Percentiles rank a stretch among this genome's conserved stretches.
phyloP scores from a whole-genome alignment of 176 grass and related monocot genomes.

The Tuctoria greenei region DNA sequence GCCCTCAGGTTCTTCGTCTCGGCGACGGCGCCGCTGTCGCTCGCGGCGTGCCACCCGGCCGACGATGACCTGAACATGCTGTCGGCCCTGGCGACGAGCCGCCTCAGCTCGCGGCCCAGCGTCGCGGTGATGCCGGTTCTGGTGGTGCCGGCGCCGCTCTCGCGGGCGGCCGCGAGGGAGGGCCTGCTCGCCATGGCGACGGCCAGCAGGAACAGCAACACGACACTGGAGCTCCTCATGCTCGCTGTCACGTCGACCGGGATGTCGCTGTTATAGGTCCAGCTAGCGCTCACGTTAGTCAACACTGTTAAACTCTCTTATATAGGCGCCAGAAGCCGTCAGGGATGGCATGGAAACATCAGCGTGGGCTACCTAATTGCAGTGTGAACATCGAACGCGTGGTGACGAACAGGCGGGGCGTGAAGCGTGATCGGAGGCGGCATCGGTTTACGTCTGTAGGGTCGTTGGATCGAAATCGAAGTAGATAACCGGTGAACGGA shows the following conservation, averaged over 20 bases:
- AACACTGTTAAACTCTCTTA: conserved; percentile 31
- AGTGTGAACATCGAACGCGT: conserved; percentile 46
- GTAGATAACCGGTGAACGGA: conserved; percentile 4
- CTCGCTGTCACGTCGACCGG: background rate
- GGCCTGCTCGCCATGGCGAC: conserved; percentile 38
- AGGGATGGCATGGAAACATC: conserved; percentile 25
- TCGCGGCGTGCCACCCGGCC: conserved; percentile 28
- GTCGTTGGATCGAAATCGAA: conserved; percentile 2
- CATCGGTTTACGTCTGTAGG: background rate
- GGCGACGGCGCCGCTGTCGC: background rate
- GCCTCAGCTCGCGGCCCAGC: conserved; percentile 42
- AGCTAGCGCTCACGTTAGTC: conserved; percentile 1
- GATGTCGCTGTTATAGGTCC: background rate
- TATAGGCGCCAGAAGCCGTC: conserved; percentile 42
- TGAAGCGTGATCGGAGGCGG: conserved; percentile 31
- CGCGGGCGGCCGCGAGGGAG: conserved; percentile 17
- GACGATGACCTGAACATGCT: conserved; percentile 44
- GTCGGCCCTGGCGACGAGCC: conserved; percentile 42
- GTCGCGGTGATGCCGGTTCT: conserved; percentile 11
- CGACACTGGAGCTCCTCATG: conserved; percentile 56
- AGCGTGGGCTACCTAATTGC: conserved; percentile 62
- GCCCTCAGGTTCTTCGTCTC: conserved; percentile 23
- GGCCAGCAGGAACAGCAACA: conserved; percentile 53
- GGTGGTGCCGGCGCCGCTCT: conserved; percentile 23
- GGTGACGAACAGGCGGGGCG: conserved; percentile 24